Evolutionary conservation across 2,329 filamentous ascomycete species (phyloP), one percentile per base, ranked within the genome.

Genomic region (Fusarium sp.): DNA sequence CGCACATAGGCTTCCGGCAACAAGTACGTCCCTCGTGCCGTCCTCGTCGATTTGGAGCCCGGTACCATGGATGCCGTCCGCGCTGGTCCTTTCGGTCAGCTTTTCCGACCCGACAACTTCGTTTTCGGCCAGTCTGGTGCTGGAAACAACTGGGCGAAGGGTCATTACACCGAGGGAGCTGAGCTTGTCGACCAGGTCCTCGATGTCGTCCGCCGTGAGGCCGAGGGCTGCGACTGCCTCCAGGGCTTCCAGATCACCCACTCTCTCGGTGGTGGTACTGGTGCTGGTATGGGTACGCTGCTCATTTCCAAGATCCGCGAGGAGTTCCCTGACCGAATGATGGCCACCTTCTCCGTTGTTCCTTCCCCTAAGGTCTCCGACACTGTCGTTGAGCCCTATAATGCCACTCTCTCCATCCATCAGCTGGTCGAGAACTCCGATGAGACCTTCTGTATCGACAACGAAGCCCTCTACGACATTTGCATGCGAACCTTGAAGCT

Each of bases 141-240:
- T 82, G 96, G 96, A 85, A 99, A 99, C 93, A 98, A 98, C 91
- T 99, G 96, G 96, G 96, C 96, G 84, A 99, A 98, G 91, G 96
- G 96, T 86, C 96, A 99, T 83, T 99, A 99, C 90, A 99, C 96
- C 73, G 96, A 99, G 87, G 96, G 96, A 90, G 96, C 96, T 75
- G 96, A 99, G 87, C 90, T 98, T 71, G 96, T 99, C 75, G 96
- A 99, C 87, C 89, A 97, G 79, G 96, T 99, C 75, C 90, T 99
- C 76, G 96, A 98, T 81, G 96, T 99, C 73, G 95, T 99, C 80
- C 96, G 96, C 81, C 95, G 96, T 78, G 96, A 99, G 88, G 95
- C 96, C 75, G 96, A 99, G 86, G 93, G 92, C 82, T 98, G 96
- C 81, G 96, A 99, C 89, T 97, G 93, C 89, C 94, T 99, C 71